Base-by-base conservation (phyloP, 192 early-diverging fungal genomes). In the Obelidium mucronatum region DNA sequence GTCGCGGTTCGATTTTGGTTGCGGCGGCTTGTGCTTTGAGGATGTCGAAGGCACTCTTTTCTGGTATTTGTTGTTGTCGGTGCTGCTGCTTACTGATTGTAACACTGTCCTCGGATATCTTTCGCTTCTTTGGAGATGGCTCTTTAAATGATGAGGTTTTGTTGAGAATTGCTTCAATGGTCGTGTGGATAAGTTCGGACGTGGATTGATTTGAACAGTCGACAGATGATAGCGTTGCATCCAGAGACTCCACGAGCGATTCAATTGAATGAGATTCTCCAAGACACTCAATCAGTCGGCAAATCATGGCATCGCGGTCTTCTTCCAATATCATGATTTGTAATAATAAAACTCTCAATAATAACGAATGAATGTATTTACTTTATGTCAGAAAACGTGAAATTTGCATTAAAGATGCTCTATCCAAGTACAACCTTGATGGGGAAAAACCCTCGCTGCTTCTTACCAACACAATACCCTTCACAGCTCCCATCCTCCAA, bases 401-500 rank as follows among this genome's bases (percentile, higher is more conserved):
- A n/a, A n/a, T n/a, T n/a, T n/a, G n/a, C n/a, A n/a, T n/a, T n/a
- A n/a, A n/a, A n/a, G n/a, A n/a, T n/a, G n/a, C n/a, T 42, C 59
- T 56, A 74, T n/a, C 40, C 60, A 3, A 74, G 33, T 11, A 74
- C 52, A 30, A 11, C n/a, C 33, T 63, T 60, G 11, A 74, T 59
- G 13, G 72, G 72, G 33, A 74, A 74, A 48, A 37, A 74, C n/a
- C 72, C 72, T 5, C 60, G 34, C 37, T 74, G 39, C 60, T 37
- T n/a, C 33, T 19, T 63, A 17, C 72, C 35, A 13, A 74, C 59
- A 63, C 52, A 54, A 54, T 62, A 74, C 37, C 72, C 72, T 63
- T 74, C 72, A 51, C 72, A 74, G 22, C 15, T 60, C 31, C 72
- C 72, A 48, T 74, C 72, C 36, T 74, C 72, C 35, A 74, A 51